Conservation (phyloP, 1,139 yeast genomes). For the Pneumocystis wakefieldiae region DNA sequence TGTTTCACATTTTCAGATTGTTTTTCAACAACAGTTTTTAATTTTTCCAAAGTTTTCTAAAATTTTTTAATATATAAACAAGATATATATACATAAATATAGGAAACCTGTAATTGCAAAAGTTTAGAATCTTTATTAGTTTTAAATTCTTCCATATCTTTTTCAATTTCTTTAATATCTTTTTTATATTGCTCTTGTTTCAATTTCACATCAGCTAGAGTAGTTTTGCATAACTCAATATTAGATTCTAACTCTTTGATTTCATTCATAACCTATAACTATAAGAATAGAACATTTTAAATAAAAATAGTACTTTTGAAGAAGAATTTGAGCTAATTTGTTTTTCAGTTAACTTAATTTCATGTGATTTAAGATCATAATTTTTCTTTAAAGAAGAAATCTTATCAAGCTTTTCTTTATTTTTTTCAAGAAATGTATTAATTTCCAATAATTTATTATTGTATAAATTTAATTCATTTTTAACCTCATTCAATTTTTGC, state of each 20-base stretch:
- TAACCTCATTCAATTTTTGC: constrained; percentile 49
- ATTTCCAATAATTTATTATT: constrained; percentile 31
- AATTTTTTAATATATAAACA: not conserved
- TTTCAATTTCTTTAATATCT: constrained; percentile 35
- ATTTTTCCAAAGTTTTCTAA: constrained; percentile 36
- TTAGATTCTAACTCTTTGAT: constrained; percentile 9
- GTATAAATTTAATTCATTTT: constrained; percentile 28
- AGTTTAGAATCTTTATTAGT: constrained; percentile 69
- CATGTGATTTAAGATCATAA: constrained; percentile 51
- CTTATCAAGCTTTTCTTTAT: constrained; percentile 34
- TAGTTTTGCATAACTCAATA: constrained; percentile 23
- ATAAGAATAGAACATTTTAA: not conserved
- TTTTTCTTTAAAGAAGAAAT: constrained; percentile 52
- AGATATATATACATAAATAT: not conserved
- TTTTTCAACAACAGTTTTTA: constrained; percentile 28
- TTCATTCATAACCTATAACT: constrained; percentile 18
- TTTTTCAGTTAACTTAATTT: constrained; percentile 45
- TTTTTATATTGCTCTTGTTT: constrained; percentile 28
- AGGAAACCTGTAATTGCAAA: constrained; percentile 32
- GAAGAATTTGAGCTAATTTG: constrained; percentile 50
- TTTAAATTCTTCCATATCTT: constrained; percentile 70
- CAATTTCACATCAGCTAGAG: constrained; percentile 34
- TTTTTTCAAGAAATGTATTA: constrained; percentile 31
- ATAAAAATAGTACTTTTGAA: constrained; percentile 20
- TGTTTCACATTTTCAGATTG: constrained; percentile 34